Conservation (phyloP, 805 yeast genomes). For the Suhomyces sp. region DNA sequence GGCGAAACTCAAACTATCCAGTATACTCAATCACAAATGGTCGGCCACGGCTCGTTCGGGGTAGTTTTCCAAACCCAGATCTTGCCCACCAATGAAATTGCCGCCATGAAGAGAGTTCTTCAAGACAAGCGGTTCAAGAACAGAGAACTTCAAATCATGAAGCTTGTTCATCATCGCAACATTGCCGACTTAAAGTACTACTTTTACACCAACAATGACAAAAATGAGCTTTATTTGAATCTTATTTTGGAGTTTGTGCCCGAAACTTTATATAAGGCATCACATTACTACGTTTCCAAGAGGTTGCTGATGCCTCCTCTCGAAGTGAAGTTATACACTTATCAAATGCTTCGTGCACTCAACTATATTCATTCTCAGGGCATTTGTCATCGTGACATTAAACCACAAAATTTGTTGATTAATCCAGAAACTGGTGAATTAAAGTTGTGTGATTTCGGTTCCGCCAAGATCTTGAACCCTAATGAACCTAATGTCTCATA, state of each 20-base stretch:
- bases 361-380: constrained; percentile 76
- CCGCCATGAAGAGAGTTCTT: constrained; percentile 93
- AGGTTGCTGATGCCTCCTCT: constrained; percentile 80
- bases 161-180: constrained; percentile 79
- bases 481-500: constrained; percentile 93
- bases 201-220: constrained; percentile 74
- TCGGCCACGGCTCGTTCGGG: constrained; percentile 99
- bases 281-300: constrained; percentile 75
- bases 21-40: constrained; percentile 82
- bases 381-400: constrained; percentile 91
- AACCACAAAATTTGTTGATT: constrained; percentile 84
- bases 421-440: constrained; percentile 83
- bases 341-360: constrained; percentile 72
- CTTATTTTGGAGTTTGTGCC: constrained; percentile 90
- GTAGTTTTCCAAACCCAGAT: constrained; percentile 90
- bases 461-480: constrained; percentile 88
- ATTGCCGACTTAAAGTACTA: constrained; percentile 85
- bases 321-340: constrained; percentile 83
- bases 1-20: constrained; percentile 62
- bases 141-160: constrained; percentile 95
- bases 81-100: constrained; percentile 69
- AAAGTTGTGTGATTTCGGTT: constrained; percentile 94
- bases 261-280: constrained; percentile 90
- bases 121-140: constrained; percentile 94
- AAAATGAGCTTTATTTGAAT: constrained; percentile 79